A percentile compares a stretch with the other conserved stretches of the same genome.
phyloP scores from a whole-genome alignment of 495 filamentous ascomycete species.

The Talaromyces stipitatus region DNA sequence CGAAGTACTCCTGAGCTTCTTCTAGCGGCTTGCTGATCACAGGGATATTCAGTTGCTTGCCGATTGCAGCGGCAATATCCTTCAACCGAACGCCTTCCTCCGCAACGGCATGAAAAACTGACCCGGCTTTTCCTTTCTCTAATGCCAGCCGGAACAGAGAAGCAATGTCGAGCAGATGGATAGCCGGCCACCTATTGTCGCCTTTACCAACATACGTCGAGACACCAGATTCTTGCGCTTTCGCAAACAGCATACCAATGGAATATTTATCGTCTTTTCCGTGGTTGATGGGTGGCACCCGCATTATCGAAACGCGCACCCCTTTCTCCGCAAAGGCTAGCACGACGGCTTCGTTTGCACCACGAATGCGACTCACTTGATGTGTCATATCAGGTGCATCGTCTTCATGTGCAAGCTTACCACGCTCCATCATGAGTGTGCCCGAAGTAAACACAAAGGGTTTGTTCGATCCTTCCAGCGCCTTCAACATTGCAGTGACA shows the following conservation, averaged over 20 bases:
- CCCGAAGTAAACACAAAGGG: conserved; percentile 37
- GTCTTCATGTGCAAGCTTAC: conserved; percentile 26
- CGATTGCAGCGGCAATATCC: conserved; percentile 33
- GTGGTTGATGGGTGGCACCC: conserved; percentile 36
- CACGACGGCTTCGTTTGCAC: conserved; percentile 19
- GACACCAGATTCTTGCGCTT: conserved; percentile 23
- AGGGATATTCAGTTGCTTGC: conserved; percentile 22
- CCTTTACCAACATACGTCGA: conserved; percentile 37
- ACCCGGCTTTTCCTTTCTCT: conserved; percentile 32
- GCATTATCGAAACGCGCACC: conserved; percentile 26
- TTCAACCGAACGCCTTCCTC: conserved; percentile 30
- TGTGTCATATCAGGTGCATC: conserved; percentile 8
- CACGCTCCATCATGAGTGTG: conserved; percentile 25
- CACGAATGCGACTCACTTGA: conserved; percentile 14
- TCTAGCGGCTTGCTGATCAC: conserved; percentile 18
- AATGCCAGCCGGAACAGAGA: conserved; percentile 30
- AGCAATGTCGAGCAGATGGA: conserved; percentile 35
- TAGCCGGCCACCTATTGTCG: conserved; percentile 31
- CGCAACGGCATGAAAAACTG: conserved; percentile 31
- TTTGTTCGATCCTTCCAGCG: conserved; percentile 22
- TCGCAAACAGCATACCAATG: conserved; percentile 18
- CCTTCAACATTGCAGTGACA: conserved; percentile 27
- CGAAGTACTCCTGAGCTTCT: conserved; percentile 25
- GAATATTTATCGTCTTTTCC: conserved; percentile 28
- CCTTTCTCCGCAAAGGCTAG: conserved; percentile 20